Evolutionary conservation across 352 stramenopile species (phyloP).

Genomic region (Phytopythium sindhum): DNA sequence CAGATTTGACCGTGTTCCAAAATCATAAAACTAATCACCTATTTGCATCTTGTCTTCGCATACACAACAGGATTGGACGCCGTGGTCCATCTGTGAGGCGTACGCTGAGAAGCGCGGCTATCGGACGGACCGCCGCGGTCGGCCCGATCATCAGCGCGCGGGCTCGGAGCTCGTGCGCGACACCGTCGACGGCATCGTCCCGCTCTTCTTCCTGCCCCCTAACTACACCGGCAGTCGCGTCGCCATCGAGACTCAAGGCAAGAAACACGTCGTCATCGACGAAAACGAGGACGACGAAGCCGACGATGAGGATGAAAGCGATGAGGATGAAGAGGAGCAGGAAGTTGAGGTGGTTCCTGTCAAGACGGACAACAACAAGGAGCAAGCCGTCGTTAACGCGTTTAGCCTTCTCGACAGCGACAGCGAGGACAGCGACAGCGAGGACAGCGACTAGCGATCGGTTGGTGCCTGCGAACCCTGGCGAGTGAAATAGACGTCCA

Average conservation of each 20-base stretch:
- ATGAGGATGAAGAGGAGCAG: slow-evolving; percentile 13
- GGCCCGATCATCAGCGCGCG: slow-evolving; percentile 77
- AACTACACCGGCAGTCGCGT: slow-evolving; percentile 63
- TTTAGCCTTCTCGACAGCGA: slow-evolving; percentile 84
- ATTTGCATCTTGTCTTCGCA: neutral
- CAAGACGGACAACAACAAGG: slow-evolving; percentile 7
- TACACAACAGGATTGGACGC: slow-evolving; percentile 61
- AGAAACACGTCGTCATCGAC: slow-evolving; percentile 16
- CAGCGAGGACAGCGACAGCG: slow-evolving; percentile 60
- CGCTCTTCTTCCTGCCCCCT: slow-evolving; percentile 76
- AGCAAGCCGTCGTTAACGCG: slow-evolving; percentile 59
- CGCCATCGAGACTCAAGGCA: slow-evolving; percentile 19
- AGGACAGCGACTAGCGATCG: slow-evolving; percentile 20
- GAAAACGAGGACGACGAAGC: slow-evolving; percentile 13
- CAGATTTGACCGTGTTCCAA: neutral
- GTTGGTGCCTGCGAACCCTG: neutral
- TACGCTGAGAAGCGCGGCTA: slow-evolving; percentile 85
- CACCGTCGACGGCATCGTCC: slow-evolving; percentile 77
- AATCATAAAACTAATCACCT: neutral
- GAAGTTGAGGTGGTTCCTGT: slow-evolving; percentile 11
- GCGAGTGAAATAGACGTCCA: neutral
- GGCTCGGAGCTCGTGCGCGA: slow-evolving; percentile 79
- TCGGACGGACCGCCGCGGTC: slow-evolving; percentile 70
- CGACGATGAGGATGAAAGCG: slow-evolving; percentile 8
- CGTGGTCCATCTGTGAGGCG: slow-evolving; percentile 79